Conservation (phyloP, 2,329 filamentous ascomycete genomes). For the Aspergillus sp. region DNA sequence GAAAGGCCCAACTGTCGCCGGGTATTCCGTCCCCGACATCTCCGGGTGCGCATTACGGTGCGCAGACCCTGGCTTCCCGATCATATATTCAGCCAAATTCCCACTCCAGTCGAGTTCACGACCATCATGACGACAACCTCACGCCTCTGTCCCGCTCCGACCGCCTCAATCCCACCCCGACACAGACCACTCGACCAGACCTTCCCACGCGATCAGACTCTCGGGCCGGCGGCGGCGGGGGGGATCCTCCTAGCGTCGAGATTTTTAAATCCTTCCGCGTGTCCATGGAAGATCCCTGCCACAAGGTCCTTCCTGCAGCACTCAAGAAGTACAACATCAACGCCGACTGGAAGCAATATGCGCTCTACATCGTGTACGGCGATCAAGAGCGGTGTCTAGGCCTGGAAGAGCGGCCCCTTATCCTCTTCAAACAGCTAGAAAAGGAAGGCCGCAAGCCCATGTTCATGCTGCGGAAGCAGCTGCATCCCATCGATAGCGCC, state of each 20-base stretch:
- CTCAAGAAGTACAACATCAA: conserved; percentile 98
- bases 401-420: conserved; percentile 87
- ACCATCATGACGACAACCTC: conserved; percentile 38
- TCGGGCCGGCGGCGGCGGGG: conserved; percentile 8
- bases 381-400: conserved; percentile 93
- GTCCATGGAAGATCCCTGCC: conserved; percentile 95
- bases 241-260: conserved; percentile 61
- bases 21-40: conserved; percentile 47
- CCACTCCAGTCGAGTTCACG: conserved; percentile 31
- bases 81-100: conserved; percentile 39
- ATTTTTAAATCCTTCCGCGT: conserved; percentile 99
- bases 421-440: conserved; percentile 95
- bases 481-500: conserved; percentile 47
- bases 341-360: conserved; percentile 95
- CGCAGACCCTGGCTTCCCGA: conserved; percentile 44
- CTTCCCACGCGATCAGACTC: conserved; percentile 32
- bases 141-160: conserved; percentile 29
- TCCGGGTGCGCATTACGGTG: conserved; percentile 34
- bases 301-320: conserved; percentile 93
- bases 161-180: conserved; percentile 30
- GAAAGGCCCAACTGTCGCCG: conserved; percentile 54
- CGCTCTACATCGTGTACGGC: conserved; percentile 97
- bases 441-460: conserved; percentile 97
- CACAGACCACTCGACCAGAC: conserved; percentile 29
- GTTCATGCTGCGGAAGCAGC: conserved; percentile 86